A percentile compares a stretch with the other conserved stretches of the same genome.
Conservation (phyloP, 352 stramenopile genomes). For the Phytopythium helicoides region DNA sequence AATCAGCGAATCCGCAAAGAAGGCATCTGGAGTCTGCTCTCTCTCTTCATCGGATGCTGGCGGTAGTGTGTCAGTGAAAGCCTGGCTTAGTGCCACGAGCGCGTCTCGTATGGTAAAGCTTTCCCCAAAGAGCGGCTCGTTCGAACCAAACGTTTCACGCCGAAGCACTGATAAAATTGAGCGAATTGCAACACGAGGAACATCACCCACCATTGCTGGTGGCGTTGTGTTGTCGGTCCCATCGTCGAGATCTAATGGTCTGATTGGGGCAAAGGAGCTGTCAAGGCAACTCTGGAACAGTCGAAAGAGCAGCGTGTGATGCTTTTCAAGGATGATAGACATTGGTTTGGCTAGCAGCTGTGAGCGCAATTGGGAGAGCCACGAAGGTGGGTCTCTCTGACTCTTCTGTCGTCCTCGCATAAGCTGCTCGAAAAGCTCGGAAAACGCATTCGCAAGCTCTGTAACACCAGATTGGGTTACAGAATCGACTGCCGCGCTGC, state of each 20-base stretch:
- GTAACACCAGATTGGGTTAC: slow-evolving; percentile 1
- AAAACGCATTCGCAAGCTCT: slow-evolving; percentile 38
- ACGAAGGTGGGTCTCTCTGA: slow-evolving; percentile 15
- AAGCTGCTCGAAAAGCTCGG: slow-evolving; percentile 43
- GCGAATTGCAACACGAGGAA: slow-evolving; percentile 16
- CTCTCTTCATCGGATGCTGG: slow-evolving; percentile 8
- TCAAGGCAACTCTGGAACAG: slow-evolving; percentile 26
- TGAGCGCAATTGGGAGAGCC: slow-evolving; percentile 15
- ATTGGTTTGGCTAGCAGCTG: slow-evolving; percentile 43
- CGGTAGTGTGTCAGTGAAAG: slow-evolving; percentile 11
- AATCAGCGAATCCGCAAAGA: slow-evolving; percentile 43
- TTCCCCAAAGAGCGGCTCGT: slow-evolving; percentile 17
- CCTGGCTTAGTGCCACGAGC: slow-evolving; percentile 19
- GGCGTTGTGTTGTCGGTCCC: slow-evolving; percentile 7
- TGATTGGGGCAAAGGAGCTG: not conserved
- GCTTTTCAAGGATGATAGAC: slow-evolving; percentile 38
- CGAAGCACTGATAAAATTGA: slow-evolving; percentile 28
- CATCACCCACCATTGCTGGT: not conserved
- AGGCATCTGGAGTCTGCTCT: slow-evolving; percentile 33
- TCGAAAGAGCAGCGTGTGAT: slow-evolving; percentile 27
- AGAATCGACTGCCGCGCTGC: slow-evolving; percentile 6
- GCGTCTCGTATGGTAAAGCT: slow-evolving; percentile 27
- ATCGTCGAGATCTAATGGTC: slow-evolving; percentile 1
- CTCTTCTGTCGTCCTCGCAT: slow-evolving; percentile 22
- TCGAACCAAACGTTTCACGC: not conserved